phyloP scores from a whole-genome alignment of 805 yeast species.

The Teunomyces lycoperdinae region DNA sequence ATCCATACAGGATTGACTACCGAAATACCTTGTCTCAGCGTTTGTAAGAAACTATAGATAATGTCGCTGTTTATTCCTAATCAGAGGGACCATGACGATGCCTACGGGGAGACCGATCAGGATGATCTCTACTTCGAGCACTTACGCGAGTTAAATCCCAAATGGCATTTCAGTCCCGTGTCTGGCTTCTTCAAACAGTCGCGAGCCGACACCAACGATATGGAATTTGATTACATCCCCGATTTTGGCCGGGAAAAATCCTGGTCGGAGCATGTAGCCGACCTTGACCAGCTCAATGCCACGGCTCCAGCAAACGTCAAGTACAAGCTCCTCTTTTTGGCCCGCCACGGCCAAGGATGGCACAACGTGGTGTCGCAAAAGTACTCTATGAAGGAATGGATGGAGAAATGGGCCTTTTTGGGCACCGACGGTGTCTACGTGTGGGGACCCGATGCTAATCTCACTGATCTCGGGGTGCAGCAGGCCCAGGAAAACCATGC shows the following conservation, averaged over 20 bases:
- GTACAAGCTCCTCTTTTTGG: constrained; percentile 23
- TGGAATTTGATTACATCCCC: constrained; percentile 18
- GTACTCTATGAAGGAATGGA: constrained; percentile 22
- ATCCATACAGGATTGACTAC: too few relatives aligned
- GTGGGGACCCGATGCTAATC: constrained; percentile 26
- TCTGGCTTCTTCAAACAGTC: constrained; percentile 24
- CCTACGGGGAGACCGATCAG: constrained; percentile 25
- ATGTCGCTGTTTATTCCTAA: constrained; percentile 32
- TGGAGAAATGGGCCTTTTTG: constrained; percentile 18
- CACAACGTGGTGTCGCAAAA: constrained; percentile 21
- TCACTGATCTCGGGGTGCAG: constrained; percentile 20
- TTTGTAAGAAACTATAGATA: not conserved
- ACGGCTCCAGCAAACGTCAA: constrained; percentile 11
- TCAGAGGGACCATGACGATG: constrained; percentile 29
- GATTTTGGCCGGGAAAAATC: constrained; percentile 17
- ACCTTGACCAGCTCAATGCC: constrained; percentile 13
- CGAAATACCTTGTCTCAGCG: not conserved
- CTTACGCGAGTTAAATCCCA: not conserved
- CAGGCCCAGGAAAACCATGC: constrained; percentile 23
- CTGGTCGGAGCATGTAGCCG: constrained; percentile 16
- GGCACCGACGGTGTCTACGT: constrained; percentile 23
- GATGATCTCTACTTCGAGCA: constrained; percentile 17
- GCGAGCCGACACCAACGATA: constrained; percentile 19
- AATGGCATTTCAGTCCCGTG: constrained; percentile 22
- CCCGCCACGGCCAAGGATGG: constrained; percentile 29